Evolutionary conservation across 192 early-diverging fungal species (phyloP).

Genomic region (Linnemannia elongata): DNA sequence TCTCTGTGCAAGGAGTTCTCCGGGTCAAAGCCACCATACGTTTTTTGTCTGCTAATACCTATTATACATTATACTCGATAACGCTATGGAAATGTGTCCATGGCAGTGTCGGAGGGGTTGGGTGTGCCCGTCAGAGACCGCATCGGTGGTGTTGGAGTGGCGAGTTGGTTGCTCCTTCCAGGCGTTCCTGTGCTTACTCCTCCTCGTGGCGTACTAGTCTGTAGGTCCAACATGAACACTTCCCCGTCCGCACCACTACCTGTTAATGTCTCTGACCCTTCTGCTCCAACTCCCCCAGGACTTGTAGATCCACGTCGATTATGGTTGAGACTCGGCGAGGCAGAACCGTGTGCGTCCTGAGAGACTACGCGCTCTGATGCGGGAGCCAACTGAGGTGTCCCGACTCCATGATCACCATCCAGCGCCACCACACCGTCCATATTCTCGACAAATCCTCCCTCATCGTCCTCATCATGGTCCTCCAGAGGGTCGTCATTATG

Average conservation of each 20-base stretch:
- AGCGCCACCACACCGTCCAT: slow-evolving; percentile 15
- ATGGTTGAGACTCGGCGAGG: neutral
- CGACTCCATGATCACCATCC: neutral
- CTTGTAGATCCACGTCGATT: slow-evolving; percentile 6
- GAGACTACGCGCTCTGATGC: neutral
- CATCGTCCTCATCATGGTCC: slow-evolving; percentile 20
- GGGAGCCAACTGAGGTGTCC: neutral
- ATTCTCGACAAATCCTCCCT: slow-evolving; percentile 24
- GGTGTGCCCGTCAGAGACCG: slow-evolving; percentile 42
- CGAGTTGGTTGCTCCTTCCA: neutral
- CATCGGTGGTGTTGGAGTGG: slow-evolving; percentile 23
- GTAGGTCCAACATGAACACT: slow-evolving; percentile 25
- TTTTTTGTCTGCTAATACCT: too few species aligned
- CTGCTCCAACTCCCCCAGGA: slow-evolving; percentile 4
- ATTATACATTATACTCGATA: too few species aligned
- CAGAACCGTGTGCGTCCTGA: neutral
- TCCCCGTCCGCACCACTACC: neutral
- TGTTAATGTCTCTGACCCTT: neutral
- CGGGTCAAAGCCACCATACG: too few species aligned
- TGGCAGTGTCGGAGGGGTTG: slow-evolving; percentile 16
- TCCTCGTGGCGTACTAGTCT: neutral
- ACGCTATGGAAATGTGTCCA: slow-evolving; percentile 9
- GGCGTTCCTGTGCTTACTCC: neutral
- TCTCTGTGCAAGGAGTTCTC: too few species aligned
- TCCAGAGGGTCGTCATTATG: slow-evolving; percentile 23